Base-by-base conservation (phyloP, 1,139 yeast species). In the Lodderomyces elongisporus region DNA sequence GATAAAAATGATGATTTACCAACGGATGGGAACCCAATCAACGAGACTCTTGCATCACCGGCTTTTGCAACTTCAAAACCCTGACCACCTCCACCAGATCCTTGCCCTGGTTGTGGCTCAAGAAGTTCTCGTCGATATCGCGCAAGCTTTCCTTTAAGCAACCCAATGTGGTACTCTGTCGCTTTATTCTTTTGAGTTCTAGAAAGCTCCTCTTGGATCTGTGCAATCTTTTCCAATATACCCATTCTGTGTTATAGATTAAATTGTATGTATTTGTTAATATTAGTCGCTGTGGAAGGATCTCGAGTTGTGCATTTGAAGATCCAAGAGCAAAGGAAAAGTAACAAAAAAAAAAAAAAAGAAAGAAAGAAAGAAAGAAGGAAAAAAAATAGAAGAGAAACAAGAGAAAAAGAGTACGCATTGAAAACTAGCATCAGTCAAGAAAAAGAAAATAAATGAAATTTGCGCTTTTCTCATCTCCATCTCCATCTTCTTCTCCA, bases 151-250 rank as follows among this genome's bases (percentile, higher is more conserved):
- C 97, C 98, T 60, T 91, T 88, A 38, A 91, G 66, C 25, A 89
- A 74, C 45, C 98, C 97, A 51, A 91, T 72, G 56, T 91, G 98
- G 58, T 89, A 89, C 62, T 91, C 97, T 1, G 98, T 91, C 45
- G 98, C 98, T 63, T 91, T 91, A 56, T 91, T 91, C 68, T 91
- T 91, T 56, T 91, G 98, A 22, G 98, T 91, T 42, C 96, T 72
- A 26, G 95, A 78, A 68, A 91, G 77, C 59, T 91, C 98, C 59
- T 82, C 93, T 61, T 87, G 95, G 62, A 91, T 88, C 60, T 80
- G 87, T 42, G 80, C 79, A 49, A 89, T 89, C 56, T 87, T 88
- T 47, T 88, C 96, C 13, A 56, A 39, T 10, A 54, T 54, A 15
- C 65, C 65, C 65, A 59, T 59, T 14, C 12, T 23, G 20, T 25